Conservation (phyloP, 2,329 filamentous ascomycete genomes). For the Coniochaeta hoffmannii region DNA sequence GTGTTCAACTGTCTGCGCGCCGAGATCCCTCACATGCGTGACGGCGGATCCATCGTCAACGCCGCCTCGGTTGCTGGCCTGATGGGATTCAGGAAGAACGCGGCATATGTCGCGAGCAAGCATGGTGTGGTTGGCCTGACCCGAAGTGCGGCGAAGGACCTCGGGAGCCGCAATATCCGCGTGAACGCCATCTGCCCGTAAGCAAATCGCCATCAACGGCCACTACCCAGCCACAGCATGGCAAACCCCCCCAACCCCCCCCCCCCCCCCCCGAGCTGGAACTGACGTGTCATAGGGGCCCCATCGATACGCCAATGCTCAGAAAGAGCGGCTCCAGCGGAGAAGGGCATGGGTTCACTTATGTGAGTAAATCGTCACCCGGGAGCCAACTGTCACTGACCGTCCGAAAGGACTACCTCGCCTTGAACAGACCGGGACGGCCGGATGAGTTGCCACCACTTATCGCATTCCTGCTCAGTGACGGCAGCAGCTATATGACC, state of each 20-base stretch:
- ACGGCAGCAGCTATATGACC: not conserved
- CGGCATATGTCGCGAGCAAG: conserved; percentile 22
- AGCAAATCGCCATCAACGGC: conserved; percentile 3
- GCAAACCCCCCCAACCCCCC: too few relatives aligned
- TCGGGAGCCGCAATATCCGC: conserved; percentile 16
- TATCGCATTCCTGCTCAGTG: not conserved
- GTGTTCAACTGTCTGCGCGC: conserved; percentile 21
- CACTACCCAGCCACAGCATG: too few relatives aligned
- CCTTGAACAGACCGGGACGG: not conserved
- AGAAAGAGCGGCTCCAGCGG: not conserved
- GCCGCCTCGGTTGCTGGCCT: conserved; percentile 33
- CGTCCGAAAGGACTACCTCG: not conserved
- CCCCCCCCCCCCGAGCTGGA: too few relatives aligned
- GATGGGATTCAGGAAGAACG: conserved; percentile 22
- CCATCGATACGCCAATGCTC: conserved; percentile 23
- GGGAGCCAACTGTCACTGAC: too few relatives aligned
- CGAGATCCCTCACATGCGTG: conserved; percentile 14
- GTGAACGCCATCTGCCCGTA: conserved; percentile 23
- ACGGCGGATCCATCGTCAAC: conserved; percentile 38
- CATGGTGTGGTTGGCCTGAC: conserved; percentile 23
- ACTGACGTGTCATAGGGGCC: conserved; percentile 10
- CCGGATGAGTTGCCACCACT: not conserved
- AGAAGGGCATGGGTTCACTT: not conserved
- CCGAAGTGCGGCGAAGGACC: conserved; percentile 22
- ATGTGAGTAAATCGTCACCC: too few relatives aligned